Evolutionary conservation across 352 stramenopile species (phyloP), one percentile per base, ranked within the genome.

Genomic region (Phytophthora sansomeana): DNA sequence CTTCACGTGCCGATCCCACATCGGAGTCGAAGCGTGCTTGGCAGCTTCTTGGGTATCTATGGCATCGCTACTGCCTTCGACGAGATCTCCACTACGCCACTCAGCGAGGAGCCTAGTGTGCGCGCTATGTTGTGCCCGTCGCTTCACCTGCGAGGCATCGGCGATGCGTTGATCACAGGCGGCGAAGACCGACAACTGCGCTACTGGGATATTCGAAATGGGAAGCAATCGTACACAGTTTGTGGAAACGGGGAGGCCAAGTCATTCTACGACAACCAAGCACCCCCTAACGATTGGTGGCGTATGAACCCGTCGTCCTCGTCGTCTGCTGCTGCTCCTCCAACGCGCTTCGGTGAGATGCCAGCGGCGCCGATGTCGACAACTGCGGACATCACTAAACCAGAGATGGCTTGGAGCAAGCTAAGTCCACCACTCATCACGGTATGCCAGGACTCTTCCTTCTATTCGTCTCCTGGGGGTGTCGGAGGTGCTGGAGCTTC

Each of bases 171-270:
- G 32, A 95, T 99, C 51, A 99, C 96, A 0, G 96, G 94, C 44
- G 97, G 96, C 6, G 96, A 96, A 63, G 96, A 99, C 71, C 83
- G 93, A 26, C 85, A 96, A 71, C 97, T 99, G 63, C 87, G 97
- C 26, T 99, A 98, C 78, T 99, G 97, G 97, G 95, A 99, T 74
- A 97, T 99, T 57, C 89, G 82, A 32, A 93, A 93, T 21, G 85
- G 95, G 24, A 97, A 96, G 36, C 90, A 97, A 65, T 99, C 93
- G 60, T 98, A 96, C 76, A 97, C 91, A 16, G 81, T 98, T 13
- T 97, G 82, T 42, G 96, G 97, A 24, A 89, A 96, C 46, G 78
- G 80, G 35, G 86, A 93, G 46, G 80, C 86, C 57, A 94, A 91
- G 64, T 91, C 86, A 6, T 95, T 95, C 39, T 97, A 96, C 73